Evolutionary conservation across 1,284 basidiomycete species (phyloP), one percentile per base, ranked within the genome.

Genomic region (Fomes fomentarius): DNA sequence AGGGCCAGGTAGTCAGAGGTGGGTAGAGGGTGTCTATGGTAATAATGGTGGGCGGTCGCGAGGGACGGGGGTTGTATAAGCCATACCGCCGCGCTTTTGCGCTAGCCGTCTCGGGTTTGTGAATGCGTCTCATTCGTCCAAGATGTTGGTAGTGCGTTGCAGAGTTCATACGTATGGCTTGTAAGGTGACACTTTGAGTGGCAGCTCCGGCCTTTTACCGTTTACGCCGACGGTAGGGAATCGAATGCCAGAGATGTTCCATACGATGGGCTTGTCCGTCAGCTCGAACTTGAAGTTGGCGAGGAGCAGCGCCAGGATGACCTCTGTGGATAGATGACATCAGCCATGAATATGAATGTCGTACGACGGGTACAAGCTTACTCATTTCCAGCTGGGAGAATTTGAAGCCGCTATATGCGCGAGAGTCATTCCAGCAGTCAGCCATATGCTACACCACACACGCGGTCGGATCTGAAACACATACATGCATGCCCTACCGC

Each of bases 321-420:
- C 59, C 55, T 63, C 61, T 63, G 46, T 25, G 19, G 31, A 14
- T 7, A 28, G 24, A 37, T 22, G 30, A n/a, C 22, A 26, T 37
- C 19, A 45, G 30, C 19, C 11, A 12, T n/a, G 17, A 7, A 45
- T 21, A 6, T 45, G 14, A 15, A n/a, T n/a, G n/a, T n/a, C n/a
- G n/a, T n/a, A n/a, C n/a, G 2, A 7, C 14, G 30, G 9, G 46
- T 30, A n/a, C n/a, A n/a, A 64, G 12, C 68, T 65, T 19, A 61
- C 59, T 61, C 67, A 70, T 70, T 47, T 70, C 68, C 24, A 70
- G 60, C 40, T 68, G 63, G 8, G 68, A 66, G 50, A 68, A 68
- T 50, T 65, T 68, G 58, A 68, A 69, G n/a, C 68, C 67, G 43
- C 68, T 69, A 40, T 31, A 17, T 8, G n/a, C 17, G 31, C 26